Evolutionary conservation across 129 eudicot species (phyloP).

Genomic region (Apium graveolens): DNA sequence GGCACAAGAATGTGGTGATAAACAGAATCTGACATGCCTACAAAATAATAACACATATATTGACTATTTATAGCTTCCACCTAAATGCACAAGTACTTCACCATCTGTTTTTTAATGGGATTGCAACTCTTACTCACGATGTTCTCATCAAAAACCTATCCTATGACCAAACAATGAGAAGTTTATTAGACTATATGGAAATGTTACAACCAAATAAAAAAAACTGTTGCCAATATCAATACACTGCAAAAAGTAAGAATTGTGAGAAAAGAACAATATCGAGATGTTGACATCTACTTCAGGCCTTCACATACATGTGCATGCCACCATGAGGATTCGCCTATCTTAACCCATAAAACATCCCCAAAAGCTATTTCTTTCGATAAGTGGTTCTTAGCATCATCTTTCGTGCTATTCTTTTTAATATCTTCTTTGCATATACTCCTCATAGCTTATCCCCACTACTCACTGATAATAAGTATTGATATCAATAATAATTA

Average conservation of each 20-base stretch:
- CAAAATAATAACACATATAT: constrained; percentile 10
- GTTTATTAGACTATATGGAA: background rate
- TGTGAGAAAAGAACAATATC: background rate
- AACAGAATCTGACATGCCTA: constrained; percentile 1
- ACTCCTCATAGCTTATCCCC: constrained; percentile 27
- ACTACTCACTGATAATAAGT: background rate
- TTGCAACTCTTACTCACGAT: constrained; percentile 20
- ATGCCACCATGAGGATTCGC: constrained; percentile 59
- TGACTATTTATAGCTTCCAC: constrained; percentile 50
- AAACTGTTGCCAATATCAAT: background rate
- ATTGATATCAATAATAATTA: background rate
- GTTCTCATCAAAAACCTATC: constrained; percentile 48
- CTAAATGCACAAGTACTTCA: constrained; percentile 53
- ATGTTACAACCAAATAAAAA: background rate
- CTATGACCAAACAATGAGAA: background rate
- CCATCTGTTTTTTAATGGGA: constrained; percentile 35
- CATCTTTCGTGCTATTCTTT: constrained; percentile 22
- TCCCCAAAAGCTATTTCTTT: constrained; percentile 29
- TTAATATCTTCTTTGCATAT: constrained; percentile 18
- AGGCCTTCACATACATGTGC: constrained; percentile 42
- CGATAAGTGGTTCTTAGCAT: constrained; percentile 17
- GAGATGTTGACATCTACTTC: background rate
- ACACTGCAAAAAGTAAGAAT: background rate
- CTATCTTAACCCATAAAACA: constrained; percentile 43
- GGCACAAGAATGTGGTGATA: background rate